Conservation (phyloP, 1,284 basidiomycete species). For the Rhizoctonia solani region DNA sequence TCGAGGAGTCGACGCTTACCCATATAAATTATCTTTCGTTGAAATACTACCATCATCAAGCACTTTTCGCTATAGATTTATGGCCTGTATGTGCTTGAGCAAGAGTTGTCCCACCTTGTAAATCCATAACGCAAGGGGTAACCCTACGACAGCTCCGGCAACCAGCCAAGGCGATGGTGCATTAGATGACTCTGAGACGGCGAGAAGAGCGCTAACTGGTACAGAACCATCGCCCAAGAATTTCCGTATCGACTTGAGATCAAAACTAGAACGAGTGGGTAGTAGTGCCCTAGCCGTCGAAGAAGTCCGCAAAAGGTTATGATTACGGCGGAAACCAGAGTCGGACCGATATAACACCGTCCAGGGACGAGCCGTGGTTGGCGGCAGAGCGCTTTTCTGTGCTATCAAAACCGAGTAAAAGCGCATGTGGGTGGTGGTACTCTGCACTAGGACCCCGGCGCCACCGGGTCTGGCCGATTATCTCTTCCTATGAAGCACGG, state of each 20-base stretch:
- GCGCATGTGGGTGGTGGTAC: not conserved
- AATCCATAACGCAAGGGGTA: conserved; percentile 52
- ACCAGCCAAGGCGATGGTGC: conserved; percentile 45
- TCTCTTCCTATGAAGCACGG: not conserved
- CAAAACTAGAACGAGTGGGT: too few species aligned
- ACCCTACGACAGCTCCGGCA: conserved; percentile 46
- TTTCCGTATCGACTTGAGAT: not conserved
- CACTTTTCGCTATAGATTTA: conserved; percentile 46
- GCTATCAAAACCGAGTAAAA: not conserved
- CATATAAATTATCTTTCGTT: conserved; percentile 59
- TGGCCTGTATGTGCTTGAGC: not conserved
- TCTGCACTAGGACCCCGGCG: conserved; percentile 27
- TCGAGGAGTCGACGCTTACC: conserved; percentile 43
- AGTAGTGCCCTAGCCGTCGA: too few species aligned
- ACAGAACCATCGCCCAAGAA: not conserved
- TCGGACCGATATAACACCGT: not conserved
- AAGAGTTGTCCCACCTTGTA: conserved; percentile 50
- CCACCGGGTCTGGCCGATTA: not conserved
- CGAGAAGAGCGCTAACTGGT: not conserved
- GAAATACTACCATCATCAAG: conserved; percentile 55
- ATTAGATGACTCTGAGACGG: not conserved
- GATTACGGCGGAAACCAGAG: too few species aligned
- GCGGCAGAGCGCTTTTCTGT: not conserved
- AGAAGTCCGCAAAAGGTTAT: too few species aligned
- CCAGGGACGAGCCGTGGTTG: not conserved